Percentiles rank a stretch among this genome's conserved stretches.
These are phyloP conservation scores for Podospora fimiseda DNA, from an alignment of 495 filamentous ascomycete species.

Conservation along the genomic window DNA sequence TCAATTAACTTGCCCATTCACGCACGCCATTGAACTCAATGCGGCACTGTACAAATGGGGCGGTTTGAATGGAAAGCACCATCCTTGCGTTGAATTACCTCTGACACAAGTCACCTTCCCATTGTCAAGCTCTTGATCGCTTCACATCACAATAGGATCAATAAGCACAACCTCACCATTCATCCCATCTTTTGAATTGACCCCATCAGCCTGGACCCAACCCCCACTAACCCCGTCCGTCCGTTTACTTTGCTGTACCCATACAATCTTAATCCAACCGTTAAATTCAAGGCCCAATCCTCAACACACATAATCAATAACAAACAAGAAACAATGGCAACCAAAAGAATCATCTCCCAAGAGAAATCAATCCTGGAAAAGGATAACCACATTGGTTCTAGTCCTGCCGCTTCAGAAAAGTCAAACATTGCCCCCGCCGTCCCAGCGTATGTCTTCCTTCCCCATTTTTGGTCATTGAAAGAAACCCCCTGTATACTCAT, in stretches of 20 bases:
- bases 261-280: not conserved
- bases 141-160: no score
- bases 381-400: slow-evolving; percentile 41
- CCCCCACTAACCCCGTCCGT: no score
- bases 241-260: no score
- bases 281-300: no score
- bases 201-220: no score
- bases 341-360: slow-evolving; percentile 48
- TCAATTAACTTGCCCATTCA: not conserved
- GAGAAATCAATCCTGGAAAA: slow-evolving; percentile 50
- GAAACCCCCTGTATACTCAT: no score
- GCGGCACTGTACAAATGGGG: not conserved
- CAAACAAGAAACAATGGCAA: slow-evolving; percentile 49
- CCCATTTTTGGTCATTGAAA: no score
- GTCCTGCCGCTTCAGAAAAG: slow-evolving; percentile 31
- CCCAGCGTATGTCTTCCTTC: slow-evolving; percentile 55
- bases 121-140: no score
- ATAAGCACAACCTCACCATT: no score
- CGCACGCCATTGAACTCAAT: not conserved
- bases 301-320: not conserved
- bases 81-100: no score
- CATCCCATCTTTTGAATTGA: no score
- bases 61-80: not conserved
- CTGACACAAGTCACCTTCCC: no score
- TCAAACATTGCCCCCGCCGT: slow-evolving; percentile 60